A percentile compares a stretch with the other conserved stretches of the same genome.
Conservation (phyloP, 2,329 filamentous ascomycete genomes). For the Fusarium solani-melongenae region DNA sequence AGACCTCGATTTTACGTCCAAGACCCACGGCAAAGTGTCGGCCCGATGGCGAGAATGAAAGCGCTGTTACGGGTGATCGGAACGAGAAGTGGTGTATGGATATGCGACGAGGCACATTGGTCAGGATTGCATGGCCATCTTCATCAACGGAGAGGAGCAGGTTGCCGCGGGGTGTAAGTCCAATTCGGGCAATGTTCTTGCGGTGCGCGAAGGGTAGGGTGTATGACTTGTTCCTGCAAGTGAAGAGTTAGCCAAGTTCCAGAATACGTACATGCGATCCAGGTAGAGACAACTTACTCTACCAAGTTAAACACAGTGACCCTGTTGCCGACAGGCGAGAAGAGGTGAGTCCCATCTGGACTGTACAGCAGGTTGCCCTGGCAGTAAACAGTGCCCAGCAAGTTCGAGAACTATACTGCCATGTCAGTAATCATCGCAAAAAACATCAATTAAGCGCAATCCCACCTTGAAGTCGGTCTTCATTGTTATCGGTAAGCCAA, state of each 20-base stretch:
- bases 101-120: constrained; percentile 87
- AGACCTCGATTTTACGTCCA: constrained; percentile 90
- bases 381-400: constrained; percentile 97
- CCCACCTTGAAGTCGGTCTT: constrained; percentile 98
- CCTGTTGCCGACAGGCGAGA: constrained; percentile 95
- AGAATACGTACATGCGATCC: neutral
- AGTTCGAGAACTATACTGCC: constrained; percentile 85
- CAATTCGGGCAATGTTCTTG: constrained; percentile 90
- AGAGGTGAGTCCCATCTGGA: constrained; percentile 93
- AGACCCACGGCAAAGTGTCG: constrained; percentile 90
- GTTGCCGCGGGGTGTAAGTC: constrained; percentile 90
- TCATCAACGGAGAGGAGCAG: constrained; percentile 93
- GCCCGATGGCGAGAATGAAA: constrained; percentile 92
- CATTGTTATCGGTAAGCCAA: constrained; percentile 73
- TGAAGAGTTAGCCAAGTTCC: constrained; percentile 46
- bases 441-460: neutral
- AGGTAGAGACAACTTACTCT: constrained; percentile 69
- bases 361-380: constrained; percentile 97
- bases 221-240: constrained; percentile 81
- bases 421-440: neutral
- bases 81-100: constrained; percentile 97
- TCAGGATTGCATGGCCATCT: constrained; percentile 92
- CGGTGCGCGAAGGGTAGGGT: constrained; percentile 92
- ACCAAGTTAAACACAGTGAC: constrained; percentile 97
- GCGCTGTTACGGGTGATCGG: constrained; percentile 80